These are phyloP conservation scores for Tylopilus felleus DNA, from an alignment of 768 basidiomycete genomes.

Conservation along the genomic window DNA sequence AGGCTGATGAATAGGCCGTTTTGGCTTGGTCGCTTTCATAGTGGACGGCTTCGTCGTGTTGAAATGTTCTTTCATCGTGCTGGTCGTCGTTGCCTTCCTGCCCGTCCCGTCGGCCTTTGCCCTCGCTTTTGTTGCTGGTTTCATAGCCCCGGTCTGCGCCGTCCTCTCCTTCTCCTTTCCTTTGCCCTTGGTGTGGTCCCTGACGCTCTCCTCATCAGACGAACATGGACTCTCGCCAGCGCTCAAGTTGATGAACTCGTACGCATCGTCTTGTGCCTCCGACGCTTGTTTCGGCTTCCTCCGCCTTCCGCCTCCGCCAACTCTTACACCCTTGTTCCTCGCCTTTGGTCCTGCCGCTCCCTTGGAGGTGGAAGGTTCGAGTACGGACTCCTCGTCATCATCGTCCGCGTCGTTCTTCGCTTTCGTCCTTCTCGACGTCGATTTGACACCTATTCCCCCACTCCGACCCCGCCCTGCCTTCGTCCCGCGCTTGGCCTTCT, in stretches of 20 bases:
- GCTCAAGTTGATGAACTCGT: conserved; percentile 26
- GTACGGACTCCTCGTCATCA: neutral
- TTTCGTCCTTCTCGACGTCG: conserved; percentile 1
- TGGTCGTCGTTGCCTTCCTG: neutral
- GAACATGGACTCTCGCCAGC: conserved; percentile 22
- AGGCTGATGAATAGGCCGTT: neutral
- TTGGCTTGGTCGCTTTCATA: neutral
- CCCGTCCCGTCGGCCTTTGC: neutral
- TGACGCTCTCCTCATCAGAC: conserved; percentile 8
- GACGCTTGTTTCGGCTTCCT: conserved; percentile 21
- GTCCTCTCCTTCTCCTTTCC: conserved; percentile 8
- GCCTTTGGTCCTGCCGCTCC: conserved; percentile 2
- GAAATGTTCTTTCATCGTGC: conserved; percentile 11
- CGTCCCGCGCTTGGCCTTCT: conserved; percentile 33
- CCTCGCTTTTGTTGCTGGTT: neutral
- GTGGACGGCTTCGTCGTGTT: conserved; percentile 9
- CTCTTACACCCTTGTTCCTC: conserved; percentile 4
- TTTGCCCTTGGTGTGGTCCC: conserved; percentile 3
- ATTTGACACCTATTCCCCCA: neutral
- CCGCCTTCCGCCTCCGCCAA: conserved; percentile 6
- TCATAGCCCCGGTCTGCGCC: neutral
- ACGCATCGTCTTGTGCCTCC: conserved; percentile 28
- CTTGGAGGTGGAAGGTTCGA: conserved; percentile 5
- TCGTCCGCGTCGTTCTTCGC: neutral
- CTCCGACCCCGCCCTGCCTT: conserved; percentile 15